Evolutionary conservation across 176 grass and related monocot genomes (phyloP).

Genomic region (Aegilops tauschii): DNA sequence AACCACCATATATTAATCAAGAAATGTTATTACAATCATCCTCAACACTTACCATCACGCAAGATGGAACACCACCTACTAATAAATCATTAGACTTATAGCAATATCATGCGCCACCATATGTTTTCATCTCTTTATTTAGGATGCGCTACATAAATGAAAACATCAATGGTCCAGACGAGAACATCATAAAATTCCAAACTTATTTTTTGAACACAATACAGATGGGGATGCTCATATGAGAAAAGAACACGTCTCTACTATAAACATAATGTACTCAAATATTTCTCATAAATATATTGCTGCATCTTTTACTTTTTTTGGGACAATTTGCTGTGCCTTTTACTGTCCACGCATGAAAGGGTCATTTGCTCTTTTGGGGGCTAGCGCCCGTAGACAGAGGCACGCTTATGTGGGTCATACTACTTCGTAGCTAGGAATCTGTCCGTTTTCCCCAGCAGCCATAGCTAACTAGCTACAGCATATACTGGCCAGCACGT

Average conservation of each 20-base stretch:
- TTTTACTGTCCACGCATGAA: conserved; percentile 30
- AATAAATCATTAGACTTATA: no score
- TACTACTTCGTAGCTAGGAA: conserved; percentile 25
- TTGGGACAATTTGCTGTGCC: background rate
- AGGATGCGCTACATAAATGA: background rate
- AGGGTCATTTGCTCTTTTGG: conserved; percentile 26
- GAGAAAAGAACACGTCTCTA: background rate
- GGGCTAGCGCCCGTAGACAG: conserved; percentile 9
- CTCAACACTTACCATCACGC: no score
- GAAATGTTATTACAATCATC: no score
- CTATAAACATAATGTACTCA: background rate
- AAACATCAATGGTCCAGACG: background rate
- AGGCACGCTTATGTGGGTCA: conserved; percentile 31
- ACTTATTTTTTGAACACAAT: background rate
- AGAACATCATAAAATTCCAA: conserved; percentile 27
- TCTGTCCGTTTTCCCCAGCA: background rate
- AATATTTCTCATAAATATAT: conserved; percentile 31
- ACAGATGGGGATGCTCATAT: background rate
- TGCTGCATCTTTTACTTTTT: conserved; percentile 14
- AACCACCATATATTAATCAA: no score
- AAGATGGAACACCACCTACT: no score
- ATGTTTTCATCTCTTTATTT: background rate
- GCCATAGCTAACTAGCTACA: background rate
- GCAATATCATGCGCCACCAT: no score
- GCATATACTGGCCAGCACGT: background rate